These are phyloP conservation scores for Monosporascus sp. DNA, from an alignment of 2,329 filamentous ascomycete genomes.

Conservation along the genomic window DNA sequence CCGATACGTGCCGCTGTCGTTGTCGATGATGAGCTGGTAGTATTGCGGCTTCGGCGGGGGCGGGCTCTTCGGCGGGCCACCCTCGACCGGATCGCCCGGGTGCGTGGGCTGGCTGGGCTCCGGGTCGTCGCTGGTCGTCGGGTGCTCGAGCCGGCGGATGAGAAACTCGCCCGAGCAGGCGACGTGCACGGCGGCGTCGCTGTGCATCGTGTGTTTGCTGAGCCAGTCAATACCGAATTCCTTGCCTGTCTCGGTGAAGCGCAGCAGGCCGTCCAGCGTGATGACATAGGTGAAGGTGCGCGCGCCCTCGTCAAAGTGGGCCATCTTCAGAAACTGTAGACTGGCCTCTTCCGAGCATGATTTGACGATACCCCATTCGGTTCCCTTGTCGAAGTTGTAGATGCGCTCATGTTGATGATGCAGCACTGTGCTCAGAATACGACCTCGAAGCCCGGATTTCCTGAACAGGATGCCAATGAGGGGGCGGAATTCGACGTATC, in stretches of 20 bases:
- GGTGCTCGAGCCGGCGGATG: slow-evolving; percentile 60
- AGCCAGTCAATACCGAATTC: slow-evolving; percentile 92
- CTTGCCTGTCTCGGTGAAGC: slow-evolving; percentile 93
- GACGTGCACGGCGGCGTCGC: slow-evolving; percentile 84
- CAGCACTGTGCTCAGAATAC: slow-evolving; percentile 74
- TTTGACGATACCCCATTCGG: slow-evolving; percentile 64
- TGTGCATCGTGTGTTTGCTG: slow-evolving; percentile 96
- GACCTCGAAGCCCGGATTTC: slow-evolving; percentile 69
- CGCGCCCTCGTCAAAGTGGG: slow-evolving; percentile 79
- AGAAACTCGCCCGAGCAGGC: slow-evolving; percentile 94
- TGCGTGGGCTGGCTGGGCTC: slow-evolving; percentile 45
- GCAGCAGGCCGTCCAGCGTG: slow-evolving; percentile 77
- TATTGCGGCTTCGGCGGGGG: slow-evolving; percentile 44
- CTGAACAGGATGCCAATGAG: slow-evolving; percentile 89
- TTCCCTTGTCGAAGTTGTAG: slow-evolving; percentile 80
- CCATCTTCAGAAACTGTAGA: slow-evolving; percentile 77
- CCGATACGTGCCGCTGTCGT: slow-evolving; percentile 89
- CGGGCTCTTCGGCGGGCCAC: slow-evolving; percentile 38
- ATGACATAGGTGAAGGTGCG: slow-evolving; percentile 89
- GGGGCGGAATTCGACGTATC: slow-evolving; percentile 88
- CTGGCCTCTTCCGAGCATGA: slow-evolving; percentile 66
- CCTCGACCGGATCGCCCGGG: slow-evolving; percentile 39
- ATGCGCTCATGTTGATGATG: slow-evolving; percentile 86
- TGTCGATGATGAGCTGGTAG: slow-evolving; percentile 91
- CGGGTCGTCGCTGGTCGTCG: slow-evolving; percentile 37